Percentiles rank a stretch among this genome's conserved stretches.
Conservation (phyloP, 148 eudicot genomes). For the Rhododendron henanense region DNA sequence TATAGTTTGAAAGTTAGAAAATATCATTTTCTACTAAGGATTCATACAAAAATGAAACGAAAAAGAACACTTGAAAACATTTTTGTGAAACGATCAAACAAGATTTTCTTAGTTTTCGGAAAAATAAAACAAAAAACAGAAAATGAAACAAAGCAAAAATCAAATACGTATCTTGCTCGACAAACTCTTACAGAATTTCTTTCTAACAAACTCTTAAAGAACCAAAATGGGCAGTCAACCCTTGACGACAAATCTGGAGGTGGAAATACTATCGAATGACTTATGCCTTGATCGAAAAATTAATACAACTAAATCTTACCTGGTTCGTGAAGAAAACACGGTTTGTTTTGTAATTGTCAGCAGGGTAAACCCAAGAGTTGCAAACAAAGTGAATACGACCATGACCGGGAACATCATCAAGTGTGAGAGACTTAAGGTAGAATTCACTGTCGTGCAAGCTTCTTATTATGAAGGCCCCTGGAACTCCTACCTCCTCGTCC, state of each 20-base stretch:
- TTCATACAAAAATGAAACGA: not conserved
- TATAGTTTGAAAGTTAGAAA: not conserved
- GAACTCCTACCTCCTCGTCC: constrained; percentile 62
- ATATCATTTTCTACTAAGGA: not conserved
- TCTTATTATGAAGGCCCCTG: constrained; percentile 63
- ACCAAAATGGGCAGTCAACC: not conserved
- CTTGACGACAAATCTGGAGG: not conserved
- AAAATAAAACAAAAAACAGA: not conserved
- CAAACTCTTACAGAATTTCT: not conserved
- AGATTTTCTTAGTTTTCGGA: not conserved
- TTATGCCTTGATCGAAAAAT: not conserved
- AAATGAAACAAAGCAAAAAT: not conserved
- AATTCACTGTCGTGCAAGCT: constrained; percentile 64
- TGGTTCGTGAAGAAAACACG: constrained; percentile 66
- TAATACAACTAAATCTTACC: constrained; percentile 26
- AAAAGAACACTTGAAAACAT: not conserved
- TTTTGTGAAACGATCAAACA: not conserved
- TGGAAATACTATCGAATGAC: not conserved
- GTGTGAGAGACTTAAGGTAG: constrained; percentile 63
- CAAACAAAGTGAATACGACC: constrained; percentile 62
- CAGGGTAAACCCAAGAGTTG: constrained; percentile 78
- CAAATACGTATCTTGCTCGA: not conserved
- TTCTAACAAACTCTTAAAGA: too few relatives aligned
- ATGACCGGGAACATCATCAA: constrained; percentile 50
- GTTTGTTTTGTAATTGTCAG: constrained; percentile 32